These are phyloP conservation scores for Allomyces macrogynus DNA, from an alignment of 192 early-diverging fungal species.

Conservation along the genomic window DNA sequence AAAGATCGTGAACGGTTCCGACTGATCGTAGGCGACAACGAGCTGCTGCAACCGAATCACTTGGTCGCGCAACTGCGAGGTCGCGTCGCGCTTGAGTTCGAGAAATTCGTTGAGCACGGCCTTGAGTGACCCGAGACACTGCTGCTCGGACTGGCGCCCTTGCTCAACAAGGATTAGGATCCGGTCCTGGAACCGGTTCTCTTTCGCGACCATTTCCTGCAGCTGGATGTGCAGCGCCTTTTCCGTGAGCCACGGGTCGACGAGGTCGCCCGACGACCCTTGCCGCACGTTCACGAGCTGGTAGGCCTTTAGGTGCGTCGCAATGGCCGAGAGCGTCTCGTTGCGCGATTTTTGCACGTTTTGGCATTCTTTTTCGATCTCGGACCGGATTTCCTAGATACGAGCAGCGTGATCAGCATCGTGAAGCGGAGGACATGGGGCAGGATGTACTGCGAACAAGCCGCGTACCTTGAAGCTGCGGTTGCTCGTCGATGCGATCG, in stretches of 20 bases:
- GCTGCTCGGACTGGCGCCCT: neutral
- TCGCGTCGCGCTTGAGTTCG: neutral
- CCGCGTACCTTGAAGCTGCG: too few species aligned
- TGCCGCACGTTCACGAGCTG: neutral
- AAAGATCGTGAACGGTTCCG: neutral
- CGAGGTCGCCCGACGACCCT: neutral
- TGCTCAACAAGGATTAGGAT: neutral
- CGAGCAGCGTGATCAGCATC: neutral
- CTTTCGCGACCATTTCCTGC: constrained; percentile 1
- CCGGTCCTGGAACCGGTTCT: neutral
- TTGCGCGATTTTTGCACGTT: neutral
- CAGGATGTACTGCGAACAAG: too few species aligned
- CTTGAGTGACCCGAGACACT: neutral
- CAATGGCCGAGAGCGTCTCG: neutral
- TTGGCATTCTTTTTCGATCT: neutral
- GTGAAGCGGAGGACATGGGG: too few species aligned
- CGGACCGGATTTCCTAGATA: neutral
- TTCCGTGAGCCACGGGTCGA: constrained; percentile 6
- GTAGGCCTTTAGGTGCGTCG: neutral
- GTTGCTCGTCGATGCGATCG: neutral
- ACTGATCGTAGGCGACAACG: neutral
- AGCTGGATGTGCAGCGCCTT: constrained; percentile 2
- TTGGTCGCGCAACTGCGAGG: neutral
- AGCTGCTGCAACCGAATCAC: neutral
- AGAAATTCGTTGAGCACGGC: neutral